A percentile compares a stretch with the other conserved stretches of the same genome.
phyloP scores from a whole-genome alignment of 768 basidiomycete genomes.

The Crassisporium funariophilum region DNA sequence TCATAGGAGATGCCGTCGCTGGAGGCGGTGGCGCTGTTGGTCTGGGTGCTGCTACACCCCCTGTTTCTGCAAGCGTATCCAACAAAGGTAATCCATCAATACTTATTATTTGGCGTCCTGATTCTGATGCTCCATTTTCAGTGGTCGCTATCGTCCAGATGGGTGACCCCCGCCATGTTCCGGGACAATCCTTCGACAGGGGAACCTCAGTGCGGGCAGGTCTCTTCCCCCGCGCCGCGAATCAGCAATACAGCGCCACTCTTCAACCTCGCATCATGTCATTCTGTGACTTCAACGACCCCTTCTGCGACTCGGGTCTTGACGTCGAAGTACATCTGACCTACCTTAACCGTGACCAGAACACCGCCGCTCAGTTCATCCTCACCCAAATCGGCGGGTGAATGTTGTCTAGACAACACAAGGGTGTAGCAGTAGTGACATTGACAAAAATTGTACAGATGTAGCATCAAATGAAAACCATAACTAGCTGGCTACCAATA shows the following conservation, averaged over 20 bases:
- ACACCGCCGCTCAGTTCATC: constrained; percentile 27
- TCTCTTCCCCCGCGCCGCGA: constrained; percentile 21
- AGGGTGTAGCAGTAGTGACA: no score
- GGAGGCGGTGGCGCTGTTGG: constrained; percentile 25
- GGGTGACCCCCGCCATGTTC: constrained; percentile 30
- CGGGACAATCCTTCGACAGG: constrained; percentile 25
- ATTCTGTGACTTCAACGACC: constrained; percentile 30
- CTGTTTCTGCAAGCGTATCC: constrained; percentile 20
- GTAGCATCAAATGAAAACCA: no score
- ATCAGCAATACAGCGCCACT: constrained; percentile 25
- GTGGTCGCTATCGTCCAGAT: constrained; percentile 29
- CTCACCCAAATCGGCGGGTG: constrained; percentile 28
- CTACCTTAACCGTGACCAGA: constrained; percentile 29
- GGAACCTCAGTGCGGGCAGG: constrained; percentile 21
- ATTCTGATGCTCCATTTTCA: constrained; percentile 1
- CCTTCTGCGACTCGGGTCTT: constrained; percentile 30
- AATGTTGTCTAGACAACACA: neutral
- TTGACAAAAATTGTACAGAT: no score
- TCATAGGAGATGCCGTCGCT: constrained; percentile 30
- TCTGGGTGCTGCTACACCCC: constrained; percentile 21
- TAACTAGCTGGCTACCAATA: no score
- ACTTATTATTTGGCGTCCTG: neutral
- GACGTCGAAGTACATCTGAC: constrained; percentile 20
- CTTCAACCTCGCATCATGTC: constrained; percentile 24
- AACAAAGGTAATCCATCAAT: constrained; percentile 13